Evolutionary conservation across 257 asterid species (phyloP).

Genomic region (Solanum neorickii): DNA sequence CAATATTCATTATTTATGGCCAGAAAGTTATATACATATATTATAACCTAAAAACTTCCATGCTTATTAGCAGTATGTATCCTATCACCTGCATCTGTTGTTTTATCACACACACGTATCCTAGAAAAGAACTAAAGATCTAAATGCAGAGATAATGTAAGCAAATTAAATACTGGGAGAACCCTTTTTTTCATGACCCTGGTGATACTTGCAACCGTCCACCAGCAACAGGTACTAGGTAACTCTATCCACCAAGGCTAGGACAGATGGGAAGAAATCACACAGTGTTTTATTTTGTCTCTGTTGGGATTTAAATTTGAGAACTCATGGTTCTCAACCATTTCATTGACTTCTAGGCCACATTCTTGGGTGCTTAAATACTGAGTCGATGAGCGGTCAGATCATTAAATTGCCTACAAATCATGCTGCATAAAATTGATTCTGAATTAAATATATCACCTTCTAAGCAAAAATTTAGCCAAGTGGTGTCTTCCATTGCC

Average conservation of each 20-base stretch:
- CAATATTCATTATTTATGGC: neutral
- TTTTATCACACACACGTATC: neutral
- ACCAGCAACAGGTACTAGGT: neutral
- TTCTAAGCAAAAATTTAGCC: conserved; percentile 82
- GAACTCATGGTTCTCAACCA: neutral
- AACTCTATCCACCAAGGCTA: neutral
- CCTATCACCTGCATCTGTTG: neutral
- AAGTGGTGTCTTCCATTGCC: conserved; percentile 53
- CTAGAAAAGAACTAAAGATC: neutral
- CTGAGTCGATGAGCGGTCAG: neutral
- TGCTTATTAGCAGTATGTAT: neutral
- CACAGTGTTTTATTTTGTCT: neutral
- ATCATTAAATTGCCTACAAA: neutral
- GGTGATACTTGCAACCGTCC: neutral
- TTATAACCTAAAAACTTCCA: neutral
- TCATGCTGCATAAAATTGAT: neutral
- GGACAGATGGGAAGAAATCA: neutral
- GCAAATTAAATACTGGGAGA: neutral
- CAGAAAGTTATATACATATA: neutral
- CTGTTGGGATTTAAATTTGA: neutral
- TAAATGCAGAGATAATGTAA: neutral
- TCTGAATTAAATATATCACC: conserved; percentile 28
- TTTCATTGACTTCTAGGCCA: neutral
- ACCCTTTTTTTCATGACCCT: neutral
- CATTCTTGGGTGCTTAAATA: neutral